Conservation (phyloP, 495 filamentous ascomycete species). For the Rusavskia elegans region DNA sequence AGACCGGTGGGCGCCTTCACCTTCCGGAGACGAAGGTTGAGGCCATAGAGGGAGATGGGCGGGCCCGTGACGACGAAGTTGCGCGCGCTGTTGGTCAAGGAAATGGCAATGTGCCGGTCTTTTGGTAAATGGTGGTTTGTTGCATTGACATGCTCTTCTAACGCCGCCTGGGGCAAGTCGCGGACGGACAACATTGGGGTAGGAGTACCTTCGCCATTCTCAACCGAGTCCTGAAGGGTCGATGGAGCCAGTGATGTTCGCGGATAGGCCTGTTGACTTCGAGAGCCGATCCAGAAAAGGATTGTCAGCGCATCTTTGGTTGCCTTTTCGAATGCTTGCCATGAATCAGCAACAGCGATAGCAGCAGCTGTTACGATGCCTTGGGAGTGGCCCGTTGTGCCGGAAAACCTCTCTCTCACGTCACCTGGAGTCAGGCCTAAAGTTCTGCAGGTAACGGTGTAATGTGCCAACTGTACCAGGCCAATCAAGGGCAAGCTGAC, state of each 20-base stretch:
- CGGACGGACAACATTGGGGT: conserved; percentile 97
- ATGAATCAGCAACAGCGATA: conserved; percentile 70
- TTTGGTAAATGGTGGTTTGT: conserved; percentile 90
- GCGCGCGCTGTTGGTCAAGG: conserved; percentile 86
- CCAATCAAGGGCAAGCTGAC: conserved; percentile 96
- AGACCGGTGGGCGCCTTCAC: conserved; percentile 93
- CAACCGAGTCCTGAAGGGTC: conserved; percentile 83
- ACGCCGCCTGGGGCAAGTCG: conserved; percentile 65
- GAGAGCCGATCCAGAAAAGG: conserved; percentile 99
- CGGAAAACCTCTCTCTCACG: conserved; percentile 61
- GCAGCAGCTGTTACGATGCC: conserved; percentile 89
- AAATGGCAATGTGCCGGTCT: conserved; percentile 87
- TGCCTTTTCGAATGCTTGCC: conserved; percentile 74
- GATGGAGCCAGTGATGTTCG: conserved; percentile 83
- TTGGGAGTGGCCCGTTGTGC: conserved; percentile 93
- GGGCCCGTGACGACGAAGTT: conserved; percentile 96
- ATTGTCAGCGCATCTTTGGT: conserved; percentile 68
- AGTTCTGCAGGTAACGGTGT: conserved; percentile 78
- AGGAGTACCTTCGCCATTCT: conserved; percentile 82
- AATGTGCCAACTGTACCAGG: conserved; percentile 86
- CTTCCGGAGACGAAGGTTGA: conserved; percentile 86
- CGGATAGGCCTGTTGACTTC: conserved; percentile 94
- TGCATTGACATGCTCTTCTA: conserved; percentile 87
- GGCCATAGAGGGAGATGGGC: conserved; percentile 84
- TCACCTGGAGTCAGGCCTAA: conserved; percentile 76